Conservation (phyloP, 2,329 filamentous ascomycete genomes). For the Fusarium tanahbumbuense region DNA sequence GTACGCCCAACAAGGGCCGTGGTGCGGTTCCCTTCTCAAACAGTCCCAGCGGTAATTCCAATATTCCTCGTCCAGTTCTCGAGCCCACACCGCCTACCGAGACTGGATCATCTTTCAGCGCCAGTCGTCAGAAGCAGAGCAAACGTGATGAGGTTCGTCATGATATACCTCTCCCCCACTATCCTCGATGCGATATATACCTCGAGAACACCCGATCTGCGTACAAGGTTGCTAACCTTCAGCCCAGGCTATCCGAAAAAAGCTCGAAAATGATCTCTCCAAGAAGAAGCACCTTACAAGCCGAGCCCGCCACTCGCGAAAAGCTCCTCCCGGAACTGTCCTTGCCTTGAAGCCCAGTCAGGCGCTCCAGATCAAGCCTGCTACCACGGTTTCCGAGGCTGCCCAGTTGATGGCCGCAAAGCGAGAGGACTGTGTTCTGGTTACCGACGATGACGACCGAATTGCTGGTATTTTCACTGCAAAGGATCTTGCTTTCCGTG, state of each 20-base stretch:
- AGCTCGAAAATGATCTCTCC: constrained; percentile 96
- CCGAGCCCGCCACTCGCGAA: constrained; percentile 85
- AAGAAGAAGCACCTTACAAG: constrained; percentile 90
- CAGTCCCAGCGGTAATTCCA: constrained; percentile 69
- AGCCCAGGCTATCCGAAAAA: constrained; percentile 88
- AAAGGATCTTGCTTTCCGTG: constrained; percentile 97
- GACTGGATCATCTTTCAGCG: constrained; percentile 78
- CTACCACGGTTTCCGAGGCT: constrained; percentile 92
- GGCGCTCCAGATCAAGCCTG: constrained; percentile 96
- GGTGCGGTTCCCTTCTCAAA: constrained; percentile 70
- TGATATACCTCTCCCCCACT: constrained; percentile 13
- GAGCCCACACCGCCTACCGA: constrained; percentile 69
- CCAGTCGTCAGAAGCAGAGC: constrained; percentile 94
- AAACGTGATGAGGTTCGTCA: constrained; percentile 95
- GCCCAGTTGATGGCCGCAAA: constrained; percentile 99
- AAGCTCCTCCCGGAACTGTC: constrained; percentile 95
- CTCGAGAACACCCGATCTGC: constrained; percentile 18
- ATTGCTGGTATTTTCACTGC: constrained; percentile 99
- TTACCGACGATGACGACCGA: constrained; percentile 96
- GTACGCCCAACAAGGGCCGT: constrained; percentile 74
- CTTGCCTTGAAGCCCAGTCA: constrained; percentile 94
- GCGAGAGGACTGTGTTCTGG: constrained; percentile 95
- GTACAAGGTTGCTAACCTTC: constrained; percentile 28
- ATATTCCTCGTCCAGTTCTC: constrained; percentile 78
- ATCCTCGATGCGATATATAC: constrained; percentile 23